Base-by-base conservation (phyloP, 306 rosid genomes). In the Benincasa hispida region DNA sequence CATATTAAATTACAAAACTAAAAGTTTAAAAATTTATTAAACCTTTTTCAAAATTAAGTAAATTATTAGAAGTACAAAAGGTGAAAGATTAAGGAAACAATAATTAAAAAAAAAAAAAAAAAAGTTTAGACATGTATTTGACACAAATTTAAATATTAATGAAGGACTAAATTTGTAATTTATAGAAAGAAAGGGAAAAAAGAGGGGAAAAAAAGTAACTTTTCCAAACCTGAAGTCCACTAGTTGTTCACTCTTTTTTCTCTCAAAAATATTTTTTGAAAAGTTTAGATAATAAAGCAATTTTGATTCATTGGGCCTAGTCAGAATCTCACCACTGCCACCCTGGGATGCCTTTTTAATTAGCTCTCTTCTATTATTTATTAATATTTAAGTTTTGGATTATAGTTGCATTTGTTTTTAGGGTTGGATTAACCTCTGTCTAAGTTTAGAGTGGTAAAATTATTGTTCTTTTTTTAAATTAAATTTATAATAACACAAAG, bases 181-280 rank as follows among this genome's bases (percentile, higher is more conserved):
- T 45, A 45, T 1, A 13, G 42, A 39, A 58, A 58, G 2, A 10
- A 21, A 3, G 10, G 19, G 5, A 35, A 10, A 25, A 3, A 25
- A 11, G 3, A 24, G 4, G 1, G 10, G 10, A 11, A 9, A 66
- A 66, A 68, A 68, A 18, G 76, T 3, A 51, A 47, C 41, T 86
- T 92, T 93, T 91, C 87, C 91, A 83, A 88, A 91, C 93, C 85
- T 65, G 97, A 89, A 93, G 68, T 86, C 97, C 97, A 89, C 97
- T 93, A 86, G 96, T 91, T 82, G 70, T 79, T 62, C 27, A 59
- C 53, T 69, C 76, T 79, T 86, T 82, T 62, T 35, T 66, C 74
- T 22, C 79, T 80, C n/a, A 48, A 80, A 53, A 47, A 25, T 24
- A 69, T 77, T 76, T 72, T 77, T 69, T 17, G 80, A 84, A 87